phyloP scores from a whole-genome alignment of 768 basidiomycete genomes.

The Termitomyces sp. region DNA sequence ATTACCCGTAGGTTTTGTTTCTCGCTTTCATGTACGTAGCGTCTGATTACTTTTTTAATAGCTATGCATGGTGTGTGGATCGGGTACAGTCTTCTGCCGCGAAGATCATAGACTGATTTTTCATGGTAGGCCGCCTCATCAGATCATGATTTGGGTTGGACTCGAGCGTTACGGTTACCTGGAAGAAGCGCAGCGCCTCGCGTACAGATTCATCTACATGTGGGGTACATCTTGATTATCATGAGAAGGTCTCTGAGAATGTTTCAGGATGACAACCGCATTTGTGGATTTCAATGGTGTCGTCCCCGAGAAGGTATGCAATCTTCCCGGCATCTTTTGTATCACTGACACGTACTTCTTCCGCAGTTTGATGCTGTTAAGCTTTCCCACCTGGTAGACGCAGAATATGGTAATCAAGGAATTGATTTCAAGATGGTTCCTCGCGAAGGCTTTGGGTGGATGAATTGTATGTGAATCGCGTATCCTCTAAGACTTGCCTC shows the following conservation, averaged over 20 bases:
- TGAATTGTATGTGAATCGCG: slow-evolving; percentile 63
- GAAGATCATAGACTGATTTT: slow-evolving; percentile 10
- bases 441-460: slow-evolving; percentile 98
- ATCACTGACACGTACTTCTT: background rate
- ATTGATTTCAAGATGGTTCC: slow-evolving; percentile 98
- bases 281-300: slow-evolving; percentile 98
- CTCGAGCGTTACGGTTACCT: slow-evolving; percentile 93
- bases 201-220: slow-evolving; percentile 99
- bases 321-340: background rate
- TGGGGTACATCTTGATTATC: slow-evolving; percentile 21
- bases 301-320: slow-evolving; percentile 88
- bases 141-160: slow-evolving; percentile 98
- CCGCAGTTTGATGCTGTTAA: slow-evolving; percentile 90
- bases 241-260: background rate
- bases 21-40: slow-evolving; percentile 7
- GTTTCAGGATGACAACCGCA: slow-evolving; percentile 80
- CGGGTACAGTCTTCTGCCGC: background rate
- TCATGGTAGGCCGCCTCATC: slow-evolving; percentile 77
- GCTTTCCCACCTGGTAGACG: slow-evolving; percentile 92
- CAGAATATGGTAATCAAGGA: slow-evolving; percentile 95
- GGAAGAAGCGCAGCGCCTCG: slow-evolving; percentile 87
- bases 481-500: background rate
- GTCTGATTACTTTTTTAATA: slow-evolving; percentile 17
- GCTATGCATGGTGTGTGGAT: slow-evolving; percentile 62
- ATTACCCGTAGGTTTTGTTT: slow-evolving; percentile 70